Conservation (phyloP, 306 rosid species). For the Vigna hirtella region DNA sequence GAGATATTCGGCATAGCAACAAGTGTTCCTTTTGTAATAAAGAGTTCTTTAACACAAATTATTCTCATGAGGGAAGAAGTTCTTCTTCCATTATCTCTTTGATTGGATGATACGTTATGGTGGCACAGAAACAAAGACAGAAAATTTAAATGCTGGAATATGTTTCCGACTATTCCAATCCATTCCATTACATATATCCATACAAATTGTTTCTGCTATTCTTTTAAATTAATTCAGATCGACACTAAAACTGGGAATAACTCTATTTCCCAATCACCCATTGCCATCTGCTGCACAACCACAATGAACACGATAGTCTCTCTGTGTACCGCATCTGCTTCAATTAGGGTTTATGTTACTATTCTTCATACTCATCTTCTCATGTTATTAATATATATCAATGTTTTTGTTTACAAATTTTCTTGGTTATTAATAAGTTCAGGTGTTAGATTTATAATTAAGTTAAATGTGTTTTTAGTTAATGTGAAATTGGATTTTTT, state of each 20-base stretch:
- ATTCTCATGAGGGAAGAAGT: conserved; percentile 67
- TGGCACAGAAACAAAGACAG: conserved; percentile 56
- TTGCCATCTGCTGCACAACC: conserved; percentile 29
- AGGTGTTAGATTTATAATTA: too few species aligned
- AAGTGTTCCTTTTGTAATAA: conserved; percentile 57
- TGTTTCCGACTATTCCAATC: conserved; percentile 53
- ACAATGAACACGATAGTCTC: conserved; percentile 27
- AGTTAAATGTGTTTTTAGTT: too few species aligned
- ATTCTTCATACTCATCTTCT: too few species aligned
- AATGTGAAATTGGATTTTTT: too few species aligned
- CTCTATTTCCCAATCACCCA: conserved; percentile 19
- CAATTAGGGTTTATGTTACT: too few species aligned
- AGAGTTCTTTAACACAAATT: conserved; percentile 51
- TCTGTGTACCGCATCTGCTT: not conserved
- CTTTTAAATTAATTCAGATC: not conserved
- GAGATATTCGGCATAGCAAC: conserved; percentile 63
- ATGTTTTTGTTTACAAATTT: too few species aligned
- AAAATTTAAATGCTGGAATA: conserved; percentile 55
- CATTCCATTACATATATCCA: conserved; percentile 49
- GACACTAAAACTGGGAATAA: conserved; percentile 19
- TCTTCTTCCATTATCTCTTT: conserved; percentile 63
- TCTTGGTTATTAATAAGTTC: too few species aligned
- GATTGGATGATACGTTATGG: conserved; percentile 65
- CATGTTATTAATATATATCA: too few species aligned
- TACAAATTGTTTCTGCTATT: conserved; percentile 30